Conservation (phyloP, 352 stramenopile genomes). For the Phytopythium chamaehyphon region DNA sequence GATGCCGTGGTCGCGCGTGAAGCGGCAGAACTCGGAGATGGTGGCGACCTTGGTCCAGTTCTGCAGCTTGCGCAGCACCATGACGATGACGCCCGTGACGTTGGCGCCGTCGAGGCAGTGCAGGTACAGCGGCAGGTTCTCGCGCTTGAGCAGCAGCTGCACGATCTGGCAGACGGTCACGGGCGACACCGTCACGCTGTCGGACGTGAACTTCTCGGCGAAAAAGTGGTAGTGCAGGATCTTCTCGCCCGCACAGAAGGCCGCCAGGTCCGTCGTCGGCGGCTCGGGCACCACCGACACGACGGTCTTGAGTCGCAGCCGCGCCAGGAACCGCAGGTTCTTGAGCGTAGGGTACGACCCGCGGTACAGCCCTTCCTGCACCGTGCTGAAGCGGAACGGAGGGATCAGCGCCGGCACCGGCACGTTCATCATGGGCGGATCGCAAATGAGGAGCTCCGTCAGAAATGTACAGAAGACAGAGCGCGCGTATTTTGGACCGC, state of each 20-base stretch:
- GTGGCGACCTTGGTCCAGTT: constrained; percentile 87
- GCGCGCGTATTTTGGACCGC: too few species aligned
- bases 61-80: constrained; percentile 85
- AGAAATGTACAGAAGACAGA: too few species aligned
- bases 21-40: constrained; percentile 80
- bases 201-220: constrained; percentile 85
- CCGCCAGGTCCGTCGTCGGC: constrained; percentile 67
- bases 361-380: constrained; percentile 78
- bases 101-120: constrained; percentile 87
- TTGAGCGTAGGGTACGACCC: constrained; percentile 83
- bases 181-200: constrained; percentile 82
- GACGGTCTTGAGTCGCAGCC: constrained; percentile 71
- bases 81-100: constrained; percentile 84
- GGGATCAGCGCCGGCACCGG: constrained; percentile 72
- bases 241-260: constrained; percentile 67
- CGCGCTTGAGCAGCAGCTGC: constrained; percentile 70
- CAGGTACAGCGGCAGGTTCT: constrained; percentile 81
- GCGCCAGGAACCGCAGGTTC: constrained; percentile 80
- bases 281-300: constrained; percentile 79
- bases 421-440: constrained; percentile 34
- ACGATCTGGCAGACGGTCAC: constrained; percentile 72
- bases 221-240: constrained; percentile 78
- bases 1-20: constrained; percentile 81
- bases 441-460: too few species aligned
- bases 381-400: constrained; percentile 83